Evolutionary conservation across 1,284 basidiomycete species (phyloP).

Genomic region (Heliocybe sulcata): DNA sequence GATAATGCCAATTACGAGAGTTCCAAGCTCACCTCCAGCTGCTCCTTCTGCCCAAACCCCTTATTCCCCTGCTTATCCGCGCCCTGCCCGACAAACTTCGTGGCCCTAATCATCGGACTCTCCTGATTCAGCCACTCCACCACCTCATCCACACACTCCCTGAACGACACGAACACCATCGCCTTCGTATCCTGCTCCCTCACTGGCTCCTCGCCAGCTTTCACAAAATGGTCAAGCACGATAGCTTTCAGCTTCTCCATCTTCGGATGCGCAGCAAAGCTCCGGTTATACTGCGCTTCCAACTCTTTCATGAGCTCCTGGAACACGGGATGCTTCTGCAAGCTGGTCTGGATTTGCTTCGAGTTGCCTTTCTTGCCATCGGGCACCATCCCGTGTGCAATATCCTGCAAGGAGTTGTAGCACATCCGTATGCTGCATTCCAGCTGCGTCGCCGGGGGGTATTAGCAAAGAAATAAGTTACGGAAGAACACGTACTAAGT

Average conservation of each 20-base stretch:
- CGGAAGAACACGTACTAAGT: conserved; percentile 48
- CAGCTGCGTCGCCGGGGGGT: conserved; percentile 52
- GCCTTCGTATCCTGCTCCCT: conserved; percentile 47
- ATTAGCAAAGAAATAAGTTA: not conserved
- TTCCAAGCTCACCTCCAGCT: conserved; percentile 63
- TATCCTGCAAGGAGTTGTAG: conserved; percentile 47
- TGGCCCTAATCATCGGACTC: conserved; percentile 68
- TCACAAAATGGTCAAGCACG: conserved; percentile 75
- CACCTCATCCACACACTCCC: conserved; percentile 89
- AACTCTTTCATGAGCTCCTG: conserved; percentile 58
- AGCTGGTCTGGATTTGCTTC: conserved; percentile 31
- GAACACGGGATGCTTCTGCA: conserved; percentile 53
- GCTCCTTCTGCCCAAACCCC: conserved; percentile 89
- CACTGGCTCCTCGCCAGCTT: conserved; percentile 31
- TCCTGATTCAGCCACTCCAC: conserved; percentile 73
- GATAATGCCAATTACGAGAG: not conserved
- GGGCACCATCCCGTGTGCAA: conserved; percentile 27
- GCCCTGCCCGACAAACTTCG: conserved; percentile 89
- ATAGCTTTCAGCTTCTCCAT: conserved; percentile 80
- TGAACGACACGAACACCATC: conserved; percentile 95
- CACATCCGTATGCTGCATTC: conserved; percentile 82
- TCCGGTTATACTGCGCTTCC: conserved; percentile 41
- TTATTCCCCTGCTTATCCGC: conserved; percentile 80
- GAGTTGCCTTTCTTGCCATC: conserved; percentile 25
- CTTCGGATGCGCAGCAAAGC: conserved; percentile 82